Base-by-base conservation (phyloP, 2,329 filamentous ascomycete species). In the Pseudogymnoascus sp. region DNA sequence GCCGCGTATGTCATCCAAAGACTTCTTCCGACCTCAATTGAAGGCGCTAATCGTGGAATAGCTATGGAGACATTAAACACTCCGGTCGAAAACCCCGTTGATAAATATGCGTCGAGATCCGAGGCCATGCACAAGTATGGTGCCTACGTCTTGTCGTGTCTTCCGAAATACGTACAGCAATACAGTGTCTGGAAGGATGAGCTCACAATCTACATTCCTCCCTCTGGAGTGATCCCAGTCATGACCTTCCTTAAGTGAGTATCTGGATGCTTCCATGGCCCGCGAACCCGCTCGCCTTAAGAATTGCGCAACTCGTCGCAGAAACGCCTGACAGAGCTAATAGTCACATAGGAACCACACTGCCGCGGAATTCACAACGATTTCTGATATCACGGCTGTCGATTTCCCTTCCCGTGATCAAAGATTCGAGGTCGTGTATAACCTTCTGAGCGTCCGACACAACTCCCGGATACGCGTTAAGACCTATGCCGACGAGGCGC, bases 181-280 rank as follows among this genome's bases (percentile, higher is more conserved):
- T 97, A 97, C 79, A 96, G 92, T 11, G 93, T 99, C 61, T 99
- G 94, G 94, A 99, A 99, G 79, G 94, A 99, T 74, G 94, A 99
- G 77, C 85, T 99, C 73, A 91, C 89, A 69, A 90, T 97, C 74
- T 93, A 95, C 77, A 94, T 97, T 71, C 81, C 90, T 57, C 94
- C 94, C 1, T 78, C 89, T 37, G 94, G 91, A 67, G 86, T 97
- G 69, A 84, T 97, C 68, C 94, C 94, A 38, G 89, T 96, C 70
- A 92, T 99, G 76, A 85, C 83, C 64, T 99, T 99, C 79, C 82
- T 99, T 70, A 97, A 97, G 79, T 84, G 84, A 85, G 72, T 59
- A 70, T 11, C 16, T 34, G 3, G 37, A 54, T 54, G 25, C 28
- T 34, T 54, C n/a, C 16, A 34, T 28, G 9, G 16, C 47, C 9